These are phyloP conservation scores for Mycena sp. DNA, from an alignment of 1,284 basidiomycete species.

Conservation along the genomic window DNA sequence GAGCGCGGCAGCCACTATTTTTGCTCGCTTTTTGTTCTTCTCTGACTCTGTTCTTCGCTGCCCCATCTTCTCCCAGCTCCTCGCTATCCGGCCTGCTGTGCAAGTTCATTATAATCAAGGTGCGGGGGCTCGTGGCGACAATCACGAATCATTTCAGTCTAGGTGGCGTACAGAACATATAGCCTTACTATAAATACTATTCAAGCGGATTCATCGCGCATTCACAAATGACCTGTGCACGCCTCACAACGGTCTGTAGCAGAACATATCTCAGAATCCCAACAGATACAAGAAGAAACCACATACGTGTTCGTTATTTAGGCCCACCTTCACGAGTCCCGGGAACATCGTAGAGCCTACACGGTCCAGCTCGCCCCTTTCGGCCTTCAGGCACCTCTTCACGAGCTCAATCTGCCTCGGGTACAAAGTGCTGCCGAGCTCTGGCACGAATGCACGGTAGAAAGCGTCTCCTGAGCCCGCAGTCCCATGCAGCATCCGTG, in stretches of 20 bases:
- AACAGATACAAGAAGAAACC: not conserved
- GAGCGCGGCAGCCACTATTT: too few species aligned
- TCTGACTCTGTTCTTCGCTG: too few species aligned
- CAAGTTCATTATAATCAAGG: too few species aligned
- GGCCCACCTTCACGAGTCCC: slow-evolving; percentile 79
- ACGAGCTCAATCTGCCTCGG: slow-evolving; percentile 81
- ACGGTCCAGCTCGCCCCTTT: slow-evolving; percentile 71
- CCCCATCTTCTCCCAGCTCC: too few species aligned
- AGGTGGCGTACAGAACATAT: too few species aligned
- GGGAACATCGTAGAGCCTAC: slow-evolving; percentile 87
- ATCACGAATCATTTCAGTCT: too few species aligned
- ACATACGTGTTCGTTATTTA: slow-evolving; percentile 18
- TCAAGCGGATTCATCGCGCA: slow-evolving; percentile 63
- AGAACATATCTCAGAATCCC: slow-evolving; percentile 34
- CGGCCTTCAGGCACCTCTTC: slow-evolving; percentile 78
- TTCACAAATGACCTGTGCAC: slow-evolving; percentile 86
- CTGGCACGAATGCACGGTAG: slow-evolving; percentile 84
- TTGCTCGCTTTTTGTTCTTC: too few species aligned
- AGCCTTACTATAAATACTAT: not conserved
- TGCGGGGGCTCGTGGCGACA: too few species aligned
- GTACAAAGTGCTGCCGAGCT: slow-evolving; percentile 72
- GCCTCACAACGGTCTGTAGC: slow-evolving; percentile 71
- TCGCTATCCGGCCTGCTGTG: too few species aligned
- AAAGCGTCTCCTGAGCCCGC: slow-evolving; percentile 75
- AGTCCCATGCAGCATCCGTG: slow-evolving; percentile 82